Base-by-base conservation (phyloP, 345 rosid genomes). In the Acer negundo region DNA sequence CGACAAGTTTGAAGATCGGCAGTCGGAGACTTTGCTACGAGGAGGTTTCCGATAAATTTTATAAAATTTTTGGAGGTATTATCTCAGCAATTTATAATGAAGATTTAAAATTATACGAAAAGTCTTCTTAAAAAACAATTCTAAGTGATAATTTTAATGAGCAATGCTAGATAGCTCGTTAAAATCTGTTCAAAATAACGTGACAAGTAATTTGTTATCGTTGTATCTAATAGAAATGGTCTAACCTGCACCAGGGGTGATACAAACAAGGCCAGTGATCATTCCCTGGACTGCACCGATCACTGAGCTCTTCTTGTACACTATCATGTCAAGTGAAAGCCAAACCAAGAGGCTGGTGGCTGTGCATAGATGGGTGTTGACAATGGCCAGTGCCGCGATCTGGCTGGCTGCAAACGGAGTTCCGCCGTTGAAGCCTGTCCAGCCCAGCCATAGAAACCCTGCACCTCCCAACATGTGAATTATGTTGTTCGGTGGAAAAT, bases 361-460 rank as follows among this genome's bases (percentile, higher is more conserved):
- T 6, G 91, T 82, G 85, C 90, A 89, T 66, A 87, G 70, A 61
- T 86, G 91, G 26, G 91, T 87, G 77, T 89, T 90, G 61, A 87
- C 24, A 40, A 89, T 77, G 70, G 92, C 92, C 24, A 88, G 67
- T 17, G 92, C 82, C 6, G 92, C 67, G 3, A 81, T 62, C 8
- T 42, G 10, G 3, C 83, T 82, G 0, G 81, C 87, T 0, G 77
- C 61, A 70, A 87, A 84, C 15, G 92, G 88, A 23, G 92, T 75
- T 6, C 94, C 91, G 4, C 94, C 94, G 42, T 89, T 89, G 86
- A 89, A 91, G 1, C 92, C 94, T 0, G 88, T 89, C 91, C 92
- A 87, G 35, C 92, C 94, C 10, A 87, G n/a, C 94, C 91, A 89
- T 26, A 89, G 80, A 76, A 91, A 84, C 63, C 94, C 92, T 12